A percentile compares a stretch with the other conserved stretches of the same genome.
phyloP scores from a whole-genome alignment of 225 moss, liverwort and hornwort species.

The Sphagnum contortum region DNA sequence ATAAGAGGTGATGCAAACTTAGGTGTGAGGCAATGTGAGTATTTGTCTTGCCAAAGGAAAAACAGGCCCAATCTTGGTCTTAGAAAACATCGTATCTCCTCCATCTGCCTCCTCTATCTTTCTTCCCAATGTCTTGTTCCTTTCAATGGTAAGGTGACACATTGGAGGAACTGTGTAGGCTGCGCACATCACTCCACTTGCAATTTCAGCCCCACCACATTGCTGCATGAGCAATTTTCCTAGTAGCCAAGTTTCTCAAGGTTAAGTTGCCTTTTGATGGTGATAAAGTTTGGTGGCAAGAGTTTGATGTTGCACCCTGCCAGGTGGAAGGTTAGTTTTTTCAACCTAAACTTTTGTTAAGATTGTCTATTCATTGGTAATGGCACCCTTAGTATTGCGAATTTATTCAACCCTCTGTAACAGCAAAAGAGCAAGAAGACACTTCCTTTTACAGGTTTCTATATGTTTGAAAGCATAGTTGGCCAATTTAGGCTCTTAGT shows the following conservation, averaged over 20 bases:
- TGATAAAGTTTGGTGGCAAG: slow-evolving; percentile 59
- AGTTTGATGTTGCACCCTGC: slow-evolving; percentile 43
- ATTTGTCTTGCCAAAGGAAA: slow-evolving; percentile 4
- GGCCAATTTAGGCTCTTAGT: background rate
- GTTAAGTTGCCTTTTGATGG: slow-evolving; percentile 48
- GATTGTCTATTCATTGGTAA: background rate
- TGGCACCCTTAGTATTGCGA: too few species aligned
- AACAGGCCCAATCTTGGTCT: slow-evolving; percentile 2
- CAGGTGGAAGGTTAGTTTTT: slow-evolving; percentile 42
- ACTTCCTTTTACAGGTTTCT: background rate
- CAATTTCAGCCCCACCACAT: slow-evolving; percentile 96
- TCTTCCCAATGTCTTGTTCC: too few species aligned
- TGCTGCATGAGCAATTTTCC: slow-evolving; percentile 88
- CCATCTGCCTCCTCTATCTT: background rate
- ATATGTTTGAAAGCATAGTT: too few species aligned
- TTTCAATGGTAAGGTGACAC: background rate
- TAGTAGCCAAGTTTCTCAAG: slow-evolving; percentile 89
- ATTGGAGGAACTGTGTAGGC: slow-evolving; percentile 54
- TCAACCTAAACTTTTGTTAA: background rate
- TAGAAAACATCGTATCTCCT: background rate
- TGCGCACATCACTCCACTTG: slow-evolving; percentile 88
- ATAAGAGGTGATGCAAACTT: too few species aligned
- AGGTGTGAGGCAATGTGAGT: slow-evolving; percentile 1
- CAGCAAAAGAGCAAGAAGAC: background rate
- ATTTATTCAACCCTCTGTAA: background rate